These are phyloP conservation scores for Nepenthes gracilis DNA, from an alignment of 148 eudicot species.

Conservation along the genomic window DNA sequence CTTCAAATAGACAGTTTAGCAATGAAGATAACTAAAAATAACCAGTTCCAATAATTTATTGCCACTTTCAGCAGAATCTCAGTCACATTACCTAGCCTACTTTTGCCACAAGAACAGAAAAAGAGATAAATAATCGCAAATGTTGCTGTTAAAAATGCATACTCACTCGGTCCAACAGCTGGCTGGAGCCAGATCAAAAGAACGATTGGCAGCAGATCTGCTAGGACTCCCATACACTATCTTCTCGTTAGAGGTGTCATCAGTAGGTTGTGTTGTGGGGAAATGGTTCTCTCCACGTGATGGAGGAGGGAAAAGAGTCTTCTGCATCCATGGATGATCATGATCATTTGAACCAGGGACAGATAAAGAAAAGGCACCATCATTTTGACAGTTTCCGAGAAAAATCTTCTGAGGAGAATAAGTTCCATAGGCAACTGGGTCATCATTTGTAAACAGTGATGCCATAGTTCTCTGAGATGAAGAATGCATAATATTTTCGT, in stretches of 20 bases:
- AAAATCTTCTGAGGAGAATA: slow-evolving; percentile 34
- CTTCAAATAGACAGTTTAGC: not conserved
- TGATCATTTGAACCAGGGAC: slow-evolving; percentile 30
- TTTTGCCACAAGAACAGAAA: not conserved
- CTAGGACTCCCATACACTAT: slow-evolving; percentile 40
- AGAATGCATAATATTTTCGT: slow-evolving; percentile 37
- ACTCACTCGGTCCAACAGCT: slow-evolving; percentile 83
- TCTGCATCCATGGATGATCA: slow-evolving; percentile 62
- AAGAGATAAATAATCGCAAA: not conserved
- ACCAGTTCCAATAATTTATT: too few relatives aligned
- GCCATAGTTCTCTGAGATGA: slow-evolving; percentile 60
- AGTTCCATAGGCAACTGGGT: slow-evolving; percentile 32
- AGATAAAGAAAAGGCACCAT: slow-evolving; percentile 30
- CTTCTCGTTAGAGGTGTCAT: slow-evolving; percentile 37
- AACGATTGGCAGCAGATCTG: slow-evolving; percentile 30
- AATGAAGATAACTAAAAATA: not conserved
- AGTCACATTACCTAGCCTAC: not conserved
- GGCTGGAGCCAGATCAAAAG: slow-evolving; percentile 40
- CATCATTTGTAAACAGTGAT: slow-evolving; percentile 67
- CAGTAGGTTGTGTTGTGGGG: slow-evolving; percentile 25
- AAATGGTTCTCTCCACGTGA: slow-evolving; percentile 32
- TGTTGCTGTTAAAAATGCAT: not conserved
- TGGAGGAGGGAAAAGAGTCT: slow-evolving; percentile 28
- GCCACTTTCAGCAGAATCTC: not conserved
- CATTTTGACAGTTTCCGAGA: slow-evolving; percentile 36